These are phyloP conservation scores for Colletotrichum nymphaeae DNA, from an alignment of 2,329 filamentous ascomycete genomes.

Conservation along the genomic window DNA sequence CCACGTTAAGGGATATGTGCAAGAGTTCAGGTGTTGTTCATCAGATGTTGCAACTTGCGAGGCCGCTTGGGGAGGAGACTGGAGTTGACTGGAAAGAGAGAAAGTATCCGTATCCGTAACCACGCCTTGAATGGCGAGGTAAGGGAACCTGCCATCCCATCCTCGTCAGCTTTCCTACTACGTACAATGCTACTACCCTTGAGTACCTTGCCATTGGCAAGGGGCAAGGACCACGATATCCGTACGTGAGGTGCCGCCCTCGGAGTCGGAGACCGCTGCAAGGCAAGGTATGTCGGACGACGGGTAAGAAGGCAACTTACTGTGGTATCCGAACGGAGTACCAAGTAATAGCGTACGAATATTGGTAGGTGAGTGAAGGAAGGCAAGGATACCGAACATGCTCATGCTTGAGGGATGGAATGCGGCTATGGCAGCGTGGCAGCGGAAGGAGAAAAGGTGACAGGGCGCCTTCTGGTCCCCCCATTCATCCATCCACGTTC, in stretches of 20 bases:
- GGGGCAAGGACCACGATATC: too few species aligned
- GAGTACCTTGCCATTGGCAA: not conserved
- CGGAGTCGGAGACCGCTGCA: not conserved
- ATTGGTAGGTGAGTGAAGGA: not conserved
- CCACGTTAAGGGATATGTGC: too few species aligned
- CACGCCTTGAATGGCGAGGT: not conserved
- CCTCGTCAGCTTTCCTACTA: not conserved
- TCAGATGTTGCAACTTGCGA: not conserved
- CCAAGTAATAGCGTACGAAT: too few species aligned
- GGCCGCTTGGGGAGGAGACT: not conserved
- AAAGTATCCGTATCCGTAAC: too few species aligned
- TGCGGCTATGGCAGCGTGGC: not conserved
- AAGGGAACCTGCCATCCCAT: not conserved
- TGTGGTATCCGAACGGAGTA: too few species aligned
- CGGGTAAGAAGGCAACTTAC: not conserved
- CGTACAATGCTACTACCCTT: not conserved
- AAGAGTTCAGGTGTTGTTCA: not conserved
- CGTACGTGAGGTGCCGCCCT: not conserved
- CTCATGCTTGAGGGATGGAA: not conserved
- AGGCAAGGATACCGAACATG: not conserved
- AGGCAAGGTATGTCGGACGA: not conserved
- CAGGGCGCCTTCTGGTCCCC: not conserved
- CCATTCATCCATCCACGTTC: not conserved
- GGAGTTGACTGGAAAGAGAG: too few species aligned
- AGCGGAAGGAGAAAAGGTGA: constrained; percentile 7